A percentile compares a stretch with the other conserved stretches of the same genome.
Conservation (phyloP, 1,284 basidiomycete genomes). For the Volvariella volvacea region DNA sequence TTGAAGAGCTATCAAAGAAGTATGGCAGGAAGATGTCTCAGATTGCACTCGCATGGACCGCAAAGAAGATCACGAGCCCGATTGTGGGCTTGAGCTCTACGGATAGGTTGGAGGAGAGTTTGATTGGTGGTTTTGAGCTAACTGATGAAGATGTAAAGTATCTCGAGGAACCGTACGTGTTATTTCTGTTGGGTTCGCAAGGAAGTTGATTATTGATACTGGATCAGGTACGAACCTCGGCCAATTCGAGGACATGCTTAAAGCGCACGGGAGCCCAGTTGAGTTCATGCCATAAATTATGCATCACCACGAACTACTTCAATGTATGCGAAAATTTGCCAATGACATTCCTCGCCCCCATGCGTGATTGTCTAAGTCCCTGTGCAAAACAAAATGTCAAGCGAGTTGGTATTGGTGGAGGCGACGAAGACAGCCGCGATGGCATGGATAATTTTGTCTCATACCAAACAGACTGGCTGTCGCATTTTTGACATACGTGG, state of each 20-base stretch:
- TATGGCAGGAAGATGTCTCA: conserved; percentile 30
- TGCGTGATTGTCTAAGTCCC: no score
- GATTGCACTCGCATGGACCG: conserved; percentile 28
- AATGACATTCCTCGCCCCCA: no score
- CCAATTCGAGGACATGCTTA: background rate
- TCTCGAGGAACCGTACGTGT: conserved; percentile 35
- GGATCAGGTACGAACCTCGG: background rate
- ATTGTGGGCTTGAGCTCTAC: conserved; percentile 25
- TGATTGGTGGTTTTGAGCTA: background rate
- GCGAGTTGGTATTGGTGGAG: no score
- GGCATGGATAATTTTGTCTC: no score
- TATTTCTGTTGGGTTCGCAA: background rate
- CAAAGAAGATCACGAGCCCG: conserved; percentile 27
- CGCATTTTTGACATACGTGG: no score
- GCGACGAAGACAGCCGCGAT: no score
- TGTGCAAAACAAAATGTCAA: no score
- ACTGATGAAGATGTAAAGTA: conserved; percentile 24
- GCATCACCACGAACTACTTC: no score
- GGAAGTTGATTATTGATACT: background rate
- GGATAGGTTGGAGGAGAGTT: conserved; percentile 16
- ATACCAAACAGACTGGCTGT: no score
- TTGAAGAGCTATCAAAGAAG: conserved; percentile 29
- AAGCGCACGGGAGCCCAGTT: no score
- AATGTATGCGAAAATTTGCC: no score
- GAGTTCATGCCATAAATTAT: no score